phyloP scores from a whole-genome alignment of 2,329 filamentous ascomycete genomes.

The Fusarium goolgardi region DNA sequence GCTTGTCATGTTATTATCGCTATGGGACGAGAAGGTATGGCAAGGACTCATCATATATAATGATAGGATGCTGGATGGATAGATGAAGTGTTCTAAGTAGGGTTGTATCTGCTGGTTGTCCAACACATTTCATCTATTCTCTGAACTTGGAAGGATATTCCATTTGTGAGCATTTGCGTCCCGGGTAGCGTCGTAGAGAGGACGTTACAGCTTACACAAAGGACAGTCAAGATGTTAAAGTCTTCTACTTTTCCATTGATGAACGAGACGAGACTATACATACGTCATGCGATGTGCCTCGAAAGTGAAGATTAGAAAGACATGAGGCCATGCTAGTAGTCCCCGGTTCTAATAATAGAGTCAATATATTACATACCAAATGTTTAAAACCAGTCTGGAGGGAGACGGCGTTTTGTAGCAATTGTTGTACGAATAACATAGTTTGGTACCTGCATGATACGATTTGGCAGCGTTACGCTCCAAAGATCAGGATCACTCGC shows the following conservation, averaged over 20 bases:
- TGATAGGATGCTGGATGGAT: background rate
- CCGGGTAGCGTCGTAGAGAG: slow-evolving; percentile 9
- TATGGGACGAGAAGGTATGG: background rate
- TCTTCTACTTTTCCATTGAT: background rate
- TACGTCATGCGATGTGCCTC: background rate
- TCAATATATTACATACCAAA: background rate
- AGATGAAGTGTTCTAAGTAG: background rate
- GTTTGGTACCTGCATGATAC: slow-evolving; percentile 25
- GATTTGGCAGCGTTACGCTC: slow-evolving; percentile 5
- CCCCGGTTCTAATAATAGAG: background rate
- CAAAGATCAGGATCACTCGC: background rate
- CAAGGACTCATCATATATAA: fast-evolving
- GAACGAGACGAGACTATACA: background rate
- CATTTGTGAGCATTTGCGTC: slow-evolving; percentile 24
- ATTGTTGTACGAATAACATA: background rate
- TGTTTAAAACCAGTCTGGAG: background rate
- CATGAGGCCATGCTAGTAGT: background rate
- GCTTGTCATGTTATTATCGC: background rate
- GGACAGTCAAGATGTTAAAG: background rate
- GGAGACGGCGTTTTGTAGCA: slow-evolving; percentile 5
- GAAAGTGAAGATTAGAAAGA: background rate
- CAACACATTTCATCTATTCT: background rate
- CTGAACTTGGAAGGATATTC: background rate
- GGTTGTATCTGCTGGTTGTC: background rate
- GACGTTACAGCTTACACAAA: slow-evolving; percentile 3